phyloP scores from a whole-genome alignment of 1,284 basidiomycete genomes.

The Inonotus obliquus region DNA sequence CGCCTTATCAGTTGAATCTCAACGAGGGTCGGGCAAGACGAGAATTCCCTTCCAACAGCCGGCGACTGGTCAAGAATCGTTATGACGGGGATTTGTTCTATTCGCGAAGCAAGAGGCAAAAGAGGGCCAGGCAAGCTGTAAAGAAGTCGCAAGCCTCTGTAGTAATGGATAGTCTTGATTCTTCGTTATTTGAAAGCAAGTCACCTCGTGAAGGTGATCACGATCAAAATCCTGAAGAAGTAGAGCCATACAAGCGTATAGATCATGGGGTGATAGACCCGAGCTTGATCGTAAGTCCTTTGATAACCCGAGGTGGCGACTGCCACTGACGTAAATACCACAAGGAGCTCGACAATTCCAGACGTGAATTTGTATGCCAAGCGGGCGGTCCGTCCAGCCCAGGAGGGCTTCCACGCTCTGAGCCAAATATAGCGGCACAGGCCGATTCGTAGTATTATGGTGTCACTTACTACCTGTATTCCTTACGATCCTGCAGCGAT shows the following conservation, averaged over 20 bases:
- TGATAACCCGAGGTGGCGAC: background rate
- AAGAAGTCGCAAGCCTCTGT: background rate
- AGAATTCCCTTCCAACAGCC: conserved; percentile 18
- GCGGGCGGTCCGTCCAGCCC: background rate
- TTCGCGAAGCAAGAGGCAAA: conserved; percentile 4
- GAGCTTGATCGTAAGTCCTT: background rate
- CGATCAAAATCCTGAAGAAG: background rate
- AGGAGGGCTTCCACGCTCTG: background rate
- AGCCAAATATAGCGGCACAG: no score
- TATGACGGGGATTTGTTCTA: conserved; percentile 8
- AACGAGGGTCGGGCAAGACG: conserved; percentile 15
- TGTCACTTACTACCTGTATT: no score
- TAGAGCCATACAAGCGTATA: background rate
- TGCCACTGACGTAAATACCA: background rate
- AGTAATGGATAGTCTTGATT: background rate
- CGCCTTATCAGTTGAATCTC: conserved; percentile 17
- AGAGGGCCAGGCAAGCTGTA: conserved; percentile 1
- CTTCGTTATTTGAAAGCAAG: background rate
- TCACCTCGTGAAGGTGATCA: background rate
- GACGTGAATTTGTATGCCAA: background rate
- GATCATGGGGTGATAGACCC: background rate
- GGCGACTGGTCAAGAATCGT: background rate
- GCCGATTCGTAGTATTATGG: no score
- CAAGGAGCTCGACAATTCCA: background rate
- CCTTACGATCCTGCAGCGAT: no score